These are phyloP conservation scores for Salix caprea DNA, from an alignment of 345 rosid species.

Conservation along the genomic window DNA sequence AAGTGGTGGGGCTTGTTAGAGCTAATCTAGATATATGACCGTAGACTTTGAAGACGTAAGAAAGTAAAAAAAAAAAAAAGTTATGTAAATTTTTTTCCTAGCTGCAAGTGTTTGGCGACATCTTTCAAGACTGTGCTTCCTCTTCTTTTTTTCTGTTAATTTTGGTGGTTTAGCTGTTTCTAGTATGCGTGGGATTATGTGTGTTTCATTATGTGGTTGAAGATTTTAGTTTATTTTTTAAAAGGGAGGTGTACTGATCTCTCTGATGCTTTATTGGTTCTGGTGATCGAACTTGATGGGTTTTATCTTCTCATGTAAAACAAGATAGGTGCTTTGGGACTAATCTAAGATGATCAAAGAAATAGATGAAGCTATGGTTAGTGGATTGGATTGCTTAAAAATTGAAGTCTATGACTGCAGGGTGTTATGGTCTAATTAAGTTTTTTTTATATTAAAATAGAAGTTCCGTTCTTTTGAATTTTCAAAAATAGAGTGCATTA, in stretches of 20 bases:
- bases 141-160: too few species aligned
- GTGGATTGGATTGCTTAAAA: background rate
- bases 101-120: background rate
- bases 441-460: background rate
- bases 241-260: background rate
- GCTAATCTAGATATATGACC: background rate
- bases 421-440: background rate
- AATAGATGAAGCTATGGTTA: background rate
- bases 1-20: slow-evolving; percentile 16
- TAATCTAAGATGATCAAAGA: background rate
- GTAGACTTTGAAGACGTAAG: background rate
- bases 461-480: background rate
- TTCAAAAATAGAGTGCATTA: background rate
- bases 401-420: background rate
- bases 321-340: background rate
- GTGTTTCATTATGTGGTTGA: background rate
- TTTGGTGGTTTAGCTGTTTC: background rate
- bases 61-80: background rate
- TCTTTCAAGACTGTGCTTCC: background rate
- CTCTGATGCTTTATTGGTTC: background rate
- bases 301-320: background rate
- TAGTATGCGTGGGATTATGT: background rate
- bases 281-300: background rate
- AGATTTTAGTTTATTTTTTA: background rate
- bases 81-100: background rate